phyloP scores from a whole-genome alignment of 1,284 basidiomycete genomes.

The Flammula alnicola region DNA sequence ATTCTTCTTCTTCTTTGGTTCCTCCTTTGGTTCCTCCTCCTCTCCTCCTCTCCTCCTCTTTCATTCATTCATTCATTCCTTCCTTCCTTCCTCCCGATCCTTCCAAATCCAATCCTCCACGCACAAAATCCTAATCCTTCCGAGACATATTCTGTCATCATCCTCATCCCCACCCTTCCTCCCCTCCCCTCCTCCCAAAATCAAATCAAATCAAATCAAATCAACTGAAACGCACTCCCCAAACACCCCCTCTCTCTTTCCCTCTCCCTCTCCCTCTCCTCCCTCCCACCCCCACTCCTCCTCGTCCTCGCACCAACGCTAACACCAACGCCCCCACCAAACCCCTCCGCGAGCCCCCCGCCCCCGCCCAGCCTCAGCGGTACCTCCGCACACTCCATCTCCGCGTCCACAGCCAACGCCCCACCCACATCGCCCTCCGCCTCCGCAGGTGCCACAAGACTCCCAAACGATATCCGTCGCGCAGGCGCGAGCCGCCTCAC shows the following conservation, averaged over 20 bases:
- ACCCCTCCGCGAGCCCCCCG: conserved; percentile 48
- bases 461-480: conserved; percentile 56
- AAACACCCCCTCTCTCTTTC: conserved; percentile 32
- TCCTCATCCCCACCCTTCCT: background rate
- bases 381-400: conserved; percentile 40
- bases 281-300: background rate
- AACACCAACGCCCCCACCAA: conserved; percentile 30
- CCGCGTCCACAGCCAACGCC: no score
- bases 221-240: conserved; percentile 66
- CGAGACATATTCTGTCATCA: no score
- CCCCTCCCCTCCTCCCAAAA: background rate
- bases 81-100: conserved; percentile 1
- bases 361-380: conserved; percentile 37
- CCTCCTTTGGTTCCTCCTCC: background rate
- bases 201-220: conserved; percentile 28
- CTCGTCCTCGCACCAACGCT: conserved; percentile 44
- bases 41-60: conserved; percentile 9
- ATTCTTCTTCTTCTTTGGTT: conserved; percentile 11
- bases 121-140: no score
- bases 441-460: conserved; percentile 38
- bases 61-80: conserved; percentile 5
- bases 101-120: background rate
- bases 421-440: conserved; percentile 38
- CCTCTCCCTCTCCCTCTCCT: conserved; percentile 1
- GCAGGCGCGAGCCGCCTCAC: conserved; percentile 45